Conservation (phyloP, 768 basidiomycete species). For the Trametes cubensis region DNA sequence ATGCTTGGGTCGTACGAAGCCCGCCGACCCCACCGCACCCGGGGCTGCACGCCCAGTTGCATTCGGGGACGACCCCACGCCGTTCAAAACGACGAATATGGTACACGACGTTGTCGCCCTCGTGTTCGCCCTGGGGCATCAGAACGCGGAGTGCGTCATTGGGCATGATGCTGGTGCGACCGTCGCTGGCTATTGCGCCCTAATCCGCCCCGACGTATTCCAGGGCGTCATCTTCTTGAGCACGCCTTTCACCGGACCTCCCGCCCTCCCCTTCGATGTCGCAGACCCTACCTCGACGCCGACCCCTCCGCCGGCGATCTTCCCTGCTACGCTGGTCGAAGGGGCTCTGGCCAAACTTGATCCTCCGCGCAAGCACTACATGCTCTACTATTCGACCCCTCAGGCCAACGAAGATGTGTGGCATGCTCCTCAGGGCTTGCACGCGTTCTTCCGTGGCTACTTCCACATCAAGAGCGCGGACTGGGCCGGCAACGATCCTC, state of each 20-base stretch:
- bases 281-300: background rate
- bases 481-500: conserved; percentile 47
- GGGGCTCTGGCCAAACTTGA: conserved; percentile 41
- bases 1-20: conserved; percentile 48
- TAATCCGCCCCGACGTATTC: conserved; percentile 60
- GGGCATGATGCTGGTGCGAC: conserved; percentile 65
- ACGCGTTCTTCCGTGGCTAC: conserved; percentile 53
- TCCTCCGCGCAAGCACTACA: conserved; percentile 63
- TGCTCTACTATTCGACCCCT: conserved; percentile 49
- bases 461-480: conserved; percentile 63
- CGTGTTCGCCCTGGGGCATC: conserved; percentile 53
- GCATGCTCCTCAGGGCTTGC: conserved; percentile 46
- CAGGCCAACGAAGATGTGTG: conserved; percentile 50
- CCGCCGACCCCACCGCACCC: conserved; percentile 11
- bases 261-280: conserved; percentile 33
- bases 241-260: conserved; percentile 53
- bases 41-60: conserved; percentile 27
- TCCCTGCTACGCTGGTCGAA: conserved; percentile 20
- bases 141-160: conserved; percentile 49
- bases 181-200: conserved; percentile 55
- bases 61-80: conserved; percentile 53
- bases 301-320: background rate
- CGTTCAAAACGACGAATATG: conserved; percentile 54
- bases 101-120: conserved; percentile 55
- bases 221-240: conserved; percentile 61